phyloP scores from a whole-genome alignment of 306 rosid genomes.

The Albizia julibrissin region DNA sequence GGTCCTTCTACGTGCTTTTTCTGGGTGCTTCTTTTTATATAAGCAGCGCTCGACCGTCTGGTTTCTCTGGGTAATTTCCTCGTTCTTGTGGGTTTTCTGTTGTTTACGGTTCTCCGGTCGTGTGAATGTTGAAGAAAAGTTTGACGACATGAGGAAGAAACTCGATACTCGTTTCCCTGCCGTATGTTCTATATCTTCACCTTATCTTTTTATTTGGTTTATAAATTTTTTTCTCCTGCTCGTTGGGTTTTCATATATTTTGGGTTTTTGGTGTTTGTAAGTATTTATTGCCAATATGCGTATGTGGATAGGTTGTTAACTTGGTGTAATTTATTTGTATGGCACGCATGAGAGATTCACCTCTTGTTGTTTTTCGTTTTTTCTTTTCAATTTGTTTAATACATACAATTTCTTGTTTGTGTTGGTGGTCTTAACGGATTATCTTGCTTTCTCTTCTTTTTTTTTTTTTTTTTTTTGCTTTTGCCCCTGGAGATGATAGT shows the following conservation, averaged over 20 bases:
- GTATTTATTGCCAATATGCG: not conserved
- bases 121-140: conserved; percentile 16
- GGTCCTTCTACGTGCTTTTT: not conserved
- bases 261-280: not conserved
- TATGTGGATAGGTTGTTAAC: conserved; percentile 11
- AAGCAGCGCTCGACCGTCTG: not conserved
- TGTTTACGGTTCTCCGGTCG: not conserved
- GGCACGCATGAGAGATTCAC: not conserved
- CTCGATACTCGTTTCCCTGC: conserved; percentile 84
- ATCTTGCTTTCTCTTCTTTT: not conserved
- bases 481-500: not conserved
- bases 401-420: not conserved
- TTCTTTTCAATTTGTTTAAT: not conserved
- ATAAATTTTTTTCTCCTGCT: not conserved
- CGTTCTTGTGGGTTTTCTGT: not conserved
- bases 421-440: not conserved
- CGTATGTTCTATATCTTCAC: conserved; percentile 35
- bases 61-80: not conserved
- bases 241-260: not conserved
- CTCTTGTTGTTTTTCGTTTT: conserved; percentile 24
- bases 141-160: conserved; percentile 61
- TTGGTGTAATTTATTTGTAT: not conserved
- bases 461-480: no score
- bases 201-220: not conserved
- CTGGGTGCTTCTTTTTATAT: conserved; percentile 6